Conservation (phyloP, 495 filamentous ascomycete species). For the Annulohypoxylon bovei region DNA sequence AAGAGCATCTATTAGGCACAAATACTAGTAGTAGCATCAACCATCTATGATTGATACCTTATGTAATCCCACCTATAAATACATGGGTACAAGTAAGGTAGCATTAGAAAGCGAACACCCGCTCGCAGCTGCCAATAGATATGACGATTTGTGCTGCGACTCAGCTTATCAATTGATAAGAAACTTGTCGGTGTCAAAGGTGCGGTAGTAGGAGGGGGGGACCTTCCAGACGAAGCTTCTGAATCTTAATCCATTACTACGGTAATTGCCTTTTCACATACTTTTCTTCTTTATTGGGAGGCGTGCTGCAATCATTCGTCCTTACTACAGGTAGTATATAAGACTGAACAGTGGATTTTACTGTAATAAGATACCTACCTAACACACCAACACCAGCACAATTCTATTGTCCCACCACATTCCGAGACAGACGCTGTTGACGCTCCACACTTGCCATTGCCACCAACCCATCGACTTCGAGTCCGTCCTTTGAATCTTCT, state of each 20-base stretch:
- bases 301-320: constrained; percentile 13
- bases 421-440: neutral
- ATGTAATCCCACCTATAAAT: neutral
- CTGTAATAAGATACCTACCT: neutral
- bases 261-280: neutral
- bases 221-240: constrained; percentile 19
- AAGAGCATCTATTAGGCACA: neutral
- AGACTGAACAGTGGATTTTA: neutral
- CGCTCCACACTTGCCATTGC: constrained; percentile 29
- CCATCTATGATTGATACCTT: neutral
- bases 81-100: neutral
- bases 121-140: neutral
- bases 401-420: neutral
- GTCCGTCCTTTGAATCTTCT: neutral
- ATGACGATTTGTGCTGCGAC: neutral
- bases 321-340: constrained; percentile 23
- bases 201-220: constrained; percentile 7
- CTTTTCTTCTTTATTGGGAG: neutral
- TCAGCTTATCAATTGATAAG: constrained; percentile 1
- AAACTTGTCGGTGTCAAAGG: neutral
- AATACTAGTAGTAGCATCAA: neutral
- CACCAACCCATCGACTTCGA: constrained; percentile 1
- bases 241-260: neutral
- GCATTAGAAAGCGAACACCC: neutral
- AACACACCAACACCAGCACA: too few relatives aligned